Base-by-base conservation (phyloP, 2,329 filamentous ascomycete genomes). In the Botryosphaeria agaves region DNA sequence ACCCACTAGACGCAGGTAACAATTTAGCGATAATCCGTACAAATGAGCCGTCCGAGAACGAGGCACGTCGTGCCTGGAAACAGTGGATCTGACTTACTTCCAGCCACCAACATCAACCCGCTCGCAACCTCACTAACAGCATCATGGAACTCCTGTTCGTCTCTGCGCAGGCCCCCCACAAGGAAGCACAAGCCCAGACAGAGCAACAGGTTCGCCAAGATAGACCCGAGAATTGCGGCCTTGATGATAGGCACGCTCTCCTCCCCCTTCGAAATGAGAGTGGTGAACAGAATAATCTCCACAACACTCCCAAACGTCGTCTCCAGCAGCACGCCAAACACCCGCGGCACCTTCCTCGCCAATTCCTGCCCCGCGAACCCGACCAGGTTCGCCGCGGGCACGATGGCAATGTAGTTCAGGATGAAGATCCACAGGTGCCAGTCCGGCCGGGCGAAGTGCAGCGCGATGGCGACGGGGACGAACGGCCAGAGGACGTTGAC, bases 131-230 rank as follows among this genome's bases (percentile, higher is more conserved):
- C 82, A 44, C 73, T 79, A 37, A 91, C 69, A 5, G 74, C 72
- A 37, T 79, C 72, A 46, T 77, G 75, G 46, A 89, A 89, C 6
- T 58, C 63, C 43, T 82, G 69, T 41, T 80, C 71, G 7, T 77
- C 62, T 18, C 73, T 69, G 32, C 64, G 61, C 27, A 87, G 45
- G 9, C 82, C 82, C 19, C 80, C 79, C 15, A 75, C 66, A 41
- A 87, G 74, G 59, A 91, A 91, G 51, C 80, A 89, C 30, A 77
- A 46, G 0, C 82, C 82, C n/a, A 89, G 55, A 43, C 82, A 91
- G 4, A 91, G 61, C 27, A 91, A 56, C 56, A 89, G 66, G 18
- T 83, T 91, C 8, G 82, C 81, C 18, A 91, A 53, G 25, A 91
- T 76, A 0, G 78, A 85, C 12, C 83, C 82, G 1, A 91, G 56